Conservation (phyloP, 2,329 filamentous ascomycete species). For the Annulohypoxylon truncatum region DNA sequence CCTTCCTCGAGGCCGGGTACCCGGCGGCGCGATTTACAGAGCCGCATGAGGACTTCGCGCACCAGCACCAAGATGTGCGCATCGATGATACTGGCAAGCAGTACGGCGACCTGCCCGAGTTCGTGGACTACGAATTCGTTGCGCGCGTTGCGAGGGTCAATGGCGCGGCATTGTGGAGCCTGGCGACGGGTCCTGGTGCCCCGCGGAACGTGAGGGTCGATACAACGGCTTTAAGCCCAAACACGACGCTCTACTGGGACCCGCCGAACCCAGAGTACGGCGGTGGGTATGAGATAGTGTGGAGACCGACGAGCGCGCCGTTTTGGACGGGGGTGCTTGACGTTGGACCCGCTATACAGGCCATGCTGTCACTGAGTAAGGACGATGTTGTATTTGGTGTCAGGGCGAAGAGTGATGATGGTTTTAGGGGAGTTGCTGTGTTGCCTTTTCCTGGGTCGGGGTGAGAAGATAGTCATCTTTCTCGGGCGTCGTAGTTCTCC, state of each 20-base stretch:
- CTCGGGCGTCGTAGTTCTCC: background rate
- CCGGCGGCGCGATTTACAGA: constrained; percentile 67
- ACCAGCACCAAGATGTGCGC: constrained; percentile 67
- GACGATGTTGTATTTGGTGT: constrained; percentile 70
- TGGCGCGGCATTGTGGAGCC: constrained; percentile 64
- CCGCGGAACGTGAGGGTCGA: constrained; percentile 63
- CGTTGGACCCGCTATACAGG: constrained; percentile 60
- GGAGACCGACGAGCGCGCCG: constrained; percentile 62
- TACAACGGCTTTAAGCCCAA: constrained; percentile 59
- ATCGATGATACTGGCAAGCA: constrained; percentile 60
- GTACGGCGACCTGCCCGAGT: constrained; percentile 67
- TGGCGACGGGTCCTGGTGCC: constrained; percentile 63
- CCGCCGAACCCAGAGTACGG: constrained; percentile 52
- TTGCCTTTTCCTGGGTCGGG: constrained; percentile 45
- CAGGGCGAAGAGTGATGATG: constrained; percentile 52
- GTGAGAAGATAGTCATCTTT: background rate
- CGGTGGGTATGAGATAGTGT: constrained; percentile 66
- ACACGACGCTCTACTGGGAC: constrained; percentile 63
- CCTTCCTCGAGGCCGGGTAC: constrained; percentile 67
- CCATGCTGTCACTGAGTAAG: constrained; percentile 63
- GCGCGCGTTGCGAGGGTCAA: constrained; percentile 66
- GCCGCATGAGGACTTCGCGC: constrained; percentile 66
- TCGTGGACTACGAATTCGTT: constrained; percentile 67
- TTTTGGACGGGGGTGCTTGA: constrained; percentile 62
- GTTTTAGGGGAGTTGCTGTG: constrained; percentile 47